These are phyloP conservation scores for Penicillium waksmanii DNA, from an alignment of 495 filamentous ascomycete genomes.

Conservation along the genomic window DNA sequence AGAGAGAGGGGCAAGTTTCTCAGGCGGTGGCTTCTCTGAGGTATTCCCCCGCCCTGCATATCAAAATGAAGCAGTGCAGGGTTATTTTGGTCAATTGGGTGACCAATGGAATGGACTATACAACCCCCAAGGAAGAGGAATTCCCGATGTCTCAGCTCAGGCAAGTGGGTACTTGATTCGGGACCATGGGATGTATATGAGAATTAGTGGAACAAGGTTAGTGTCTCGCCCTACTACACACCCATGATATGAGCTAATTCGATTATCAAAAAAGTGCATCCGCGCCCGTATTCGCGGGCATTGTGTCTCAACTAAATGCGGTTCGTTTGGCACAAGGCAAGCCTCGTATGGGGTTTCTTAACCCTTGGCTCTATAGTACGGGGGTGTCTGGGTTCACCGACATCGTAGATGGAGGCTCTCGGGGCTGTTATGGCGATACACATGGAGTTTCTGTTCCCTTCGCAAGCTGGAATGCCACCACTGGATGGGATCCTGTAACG, in stretches of 20 bases:
- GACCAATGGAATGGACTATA: slow-evolving; percentile 51
- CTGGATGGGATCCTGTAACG: slow-evolving; percentile 43
- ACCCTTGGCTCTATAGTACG: slow-evolving; percentile 63
- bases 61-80: slow-evolving; percentile 59
- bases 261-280: slow-evolving; percentile 40
- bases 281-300: slow-evolving; percentile 55
- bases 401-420: slow-evolving; percentile 57
- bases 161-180: slow-evolving; percentile 41
- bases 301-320: slow-evolving; percentile 62
- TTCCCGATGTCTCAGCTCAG: slow-evolving; percentile 72
- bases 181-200: slow-evolving; percentile 40
- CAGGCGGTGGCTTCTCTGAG: slow-evolving; percentile 73
- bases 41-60: slow-evolving; percentile 67
- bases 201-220: slow-evolving; percentile 49
- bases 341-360: slow-evolving; percentile 62
- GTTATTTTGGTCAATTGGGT: slow-evolving; percentile 53
- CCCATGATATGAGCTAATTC: slow-evolving; percentile 13
- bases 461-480: slow-evolving; percentile 51
- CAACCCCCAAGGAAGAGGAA: slow-evolving; percentile 65
- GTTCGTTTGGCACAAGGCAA: slow-evolving; percentile 52
- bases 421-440: slow-evolving; percentile 51
- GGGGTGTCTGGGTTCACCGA: slow-evolving; percentile 56
- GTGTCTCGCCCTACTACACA: slow-evolving; percentile 10
- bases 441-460: slow-evolving; percentile 40
- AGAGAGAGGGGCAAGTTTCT: slow-evolving; percentile 59